Conservation (phyloP, 305 asterid genomes). For the Fraxinus platypoda region DNA sequence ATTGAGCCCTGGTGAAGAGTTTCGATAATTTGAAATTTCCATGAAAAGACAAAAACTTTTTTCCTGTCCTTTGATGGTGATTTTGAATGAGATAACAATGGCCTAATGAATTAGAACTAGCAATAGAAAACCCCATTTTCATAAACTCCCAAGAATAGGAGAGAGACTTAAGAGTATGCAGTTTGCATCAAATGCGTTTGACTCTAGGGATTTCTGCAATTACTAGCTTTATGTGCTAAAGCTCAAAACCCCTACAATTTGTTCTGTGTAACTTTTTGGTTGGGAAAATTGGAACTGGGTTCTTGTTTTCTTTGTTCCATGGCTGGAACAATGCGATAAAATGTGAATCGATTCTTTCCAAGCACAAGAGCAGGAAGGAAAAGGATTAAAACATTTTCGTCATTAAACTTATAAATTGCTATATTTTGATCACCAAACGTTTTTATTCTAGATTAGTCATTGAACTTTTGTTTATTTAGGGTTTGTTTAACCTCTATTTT, state of each 20-base stretch:
- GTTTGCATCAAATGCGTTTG: background rate
- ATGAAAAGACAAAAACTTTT: constrained; percentile 10
- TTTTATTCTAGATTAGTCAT: background rate
- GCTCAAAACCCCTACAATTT: background rate
- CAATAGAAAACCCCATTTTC: constrained; percentile 43
- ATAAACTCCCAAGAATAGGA: background rate
- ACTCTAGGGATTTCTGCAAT: background rate
- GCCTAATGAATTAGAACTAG: constrained; percentile 29
- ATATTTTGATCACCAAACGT: background rate
- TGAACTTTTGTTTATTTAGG: too few species aligned
- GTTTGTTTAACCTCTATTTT: too few species aligned
- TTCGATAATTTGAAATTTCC: constrained; percentile 32
- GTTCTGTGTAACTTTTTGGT: background rate
- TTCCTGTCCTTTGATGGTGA: constrained; percentile 12
- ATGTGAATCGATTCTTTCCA: constrained; percentile 20
- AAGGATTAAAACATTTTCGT: background rate
- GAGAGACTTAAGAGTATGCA: background rate
- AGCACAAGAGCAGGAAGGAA: background rate
- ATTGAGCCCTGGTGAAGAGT: constrained; percentile 27
- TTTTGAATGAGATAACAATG: constrained; percentile 11
- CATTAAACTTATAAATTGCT: background rate
- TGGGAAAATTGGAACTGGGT: constrained; percentile 9
- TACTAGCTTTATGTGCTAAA: background rate
- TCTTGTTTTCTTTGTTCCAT: constrained; percentile 3
- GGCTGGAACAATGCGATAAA: background rate